Conservation (phyloP, 768 basidiomycete genomes). For the Termitomyces sp. region DNA sequence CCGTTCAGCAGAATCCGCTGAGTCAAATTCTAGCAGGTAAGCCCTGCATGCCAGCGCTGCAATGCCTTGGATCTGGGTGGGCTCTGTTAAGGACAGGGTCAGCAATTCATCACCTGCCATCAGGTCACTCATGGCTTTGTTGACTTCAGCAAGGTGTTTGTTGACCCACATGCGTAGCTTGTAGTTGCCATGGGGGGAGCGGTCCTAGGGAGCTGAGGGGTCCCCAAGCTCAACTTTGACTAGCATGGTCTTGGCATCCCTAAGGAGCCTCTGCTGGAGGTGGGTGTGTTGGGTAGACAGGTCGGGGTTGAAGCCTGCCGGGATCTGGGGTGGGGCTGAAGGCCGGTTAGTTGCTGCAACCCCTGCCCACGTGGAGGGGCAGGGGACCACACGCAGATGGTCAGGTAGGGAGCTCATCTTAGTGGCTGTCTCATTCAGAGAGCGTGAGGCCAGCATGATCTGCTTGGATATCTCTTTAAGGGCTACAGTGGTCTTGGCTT, state of each 20-base stretch:
- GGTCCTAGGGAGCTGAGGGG: background rate
- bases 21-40: background rate
- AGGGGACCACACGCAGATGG: background rate
- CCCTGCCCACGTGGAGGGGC: background rate
- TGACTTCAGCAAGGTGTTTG: background rate
- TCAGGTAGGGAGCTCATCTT: background rate
- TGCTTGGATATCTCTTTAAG: background rate
- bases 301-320: background rate
- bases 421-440: background rate
- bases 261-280: background rate
- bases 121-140: background rate
- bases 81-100: too few relatives aligned
- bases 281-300: background rate
- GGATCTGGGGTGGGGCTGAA: background rate
- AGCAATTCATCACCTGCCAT: too few relatives aligned
- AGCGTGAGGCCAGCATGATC: background rate
- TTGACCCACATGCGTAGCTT: too few relatives aligned
- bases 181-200: too few relatives aligned
- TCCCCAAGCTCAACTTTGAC: background rate
- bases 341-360: background rate
- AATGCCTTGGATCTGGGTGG: too few relatives aligned
- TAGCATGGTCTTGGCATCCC: background rate
- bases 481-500: background rate
- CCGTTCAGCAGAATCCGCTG: too few relatives aligned
- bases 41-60: too few relatives aligned